Conservation (phyloP, 176 grass and related monocot species). For the Triticum timopheevii region DNA sequence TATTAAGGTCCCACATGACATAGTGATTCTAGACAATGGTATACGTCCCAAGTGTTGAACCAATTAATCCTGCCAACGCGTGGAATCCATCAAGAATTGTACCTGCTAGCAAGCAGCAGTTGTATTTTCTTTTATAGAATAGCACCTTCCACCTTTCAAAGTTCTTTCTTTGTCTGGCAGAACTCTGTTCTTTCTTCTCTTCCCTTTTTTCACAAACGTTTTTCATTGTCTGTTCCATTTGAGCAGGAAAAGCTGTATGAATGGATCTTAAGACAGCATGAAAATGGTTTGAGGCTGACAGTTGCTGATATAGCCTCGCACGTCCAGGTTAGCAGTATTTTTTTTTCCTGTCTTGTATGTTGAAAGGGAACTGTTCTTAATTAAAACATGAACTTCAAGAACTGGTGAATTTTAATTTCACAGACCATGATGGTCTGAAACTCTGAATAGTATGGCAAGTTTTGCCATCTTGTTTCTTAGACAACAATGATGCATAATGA, state of each 20-base stretch:
- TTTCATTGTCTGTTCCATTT: not conserved
- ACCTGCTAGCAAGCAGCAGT: not conserved
- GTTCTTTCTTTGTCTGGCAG: not conserved
- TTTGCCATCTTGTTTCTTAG: not conserved
- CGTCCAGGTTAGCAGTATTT: slow-evolving; percentile 46
- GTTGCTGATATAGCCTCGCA: slow-evolving; percentile 51
- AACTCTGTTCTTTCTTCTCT: not conserved
- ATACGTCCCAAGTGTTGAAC: not conserved
- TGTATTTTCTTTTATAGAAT: not conserved
- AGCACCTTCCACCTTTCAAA: not conserved
- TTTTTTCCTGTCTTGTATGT: not conserved
- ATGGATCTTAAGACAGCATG: slow-evolving; percentile 65
- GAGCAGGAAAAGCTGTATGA: slow-evolving; percentile 73
- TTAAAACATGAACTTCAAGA: not conserved
- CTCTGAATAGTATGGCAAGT: not conserved
- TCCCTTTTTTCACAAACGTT: not conserved
- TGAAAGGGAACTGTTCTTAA: not conserved
- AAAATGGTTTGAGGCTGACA: slow-evolving; percentile 56
- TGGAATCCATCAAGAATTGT: not conserved
- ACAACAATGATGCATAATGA: not conserved
- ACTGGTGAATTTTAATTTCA: slow-evolving; percentile 2
- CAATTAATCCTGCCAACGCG: not conserved
- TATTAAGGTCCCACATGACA: not conserved
- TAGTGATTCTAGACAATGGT: not conserved
- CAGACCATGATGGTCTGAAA: not conserved